Conservation (phyloP, 2,329 filamentous ascomycete species). For the Penicillium sp. region DNA sequence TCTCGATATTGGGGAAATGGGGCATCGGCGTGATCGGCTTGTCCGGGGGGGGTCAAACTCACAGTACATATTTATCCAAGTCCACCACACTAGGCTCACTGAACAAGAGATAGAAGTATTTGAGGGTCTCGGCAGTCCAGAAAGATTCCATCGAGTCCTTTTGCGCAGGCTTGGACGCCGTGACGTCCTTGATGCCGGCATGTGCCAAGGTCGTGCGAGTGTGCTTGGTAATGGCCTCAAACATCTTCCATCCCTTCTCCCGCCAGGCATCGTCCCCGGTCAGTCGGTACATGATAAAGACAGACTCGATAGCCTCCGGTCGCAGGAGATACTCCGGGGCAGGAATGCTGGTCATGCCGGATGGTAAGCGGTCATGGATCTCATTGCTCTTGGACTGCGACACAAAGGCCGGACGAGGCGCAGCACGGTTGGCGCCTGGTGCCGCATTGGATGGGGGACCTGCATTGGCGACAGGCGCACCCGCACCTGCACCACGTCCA, state of each 20-base stretch:
- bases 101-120: slow-evolving; percentile 45
- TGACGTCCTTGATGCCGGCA: slow-evolving; percentile 62
- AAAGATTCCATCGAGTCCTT: slow-evolving; percentile 68
- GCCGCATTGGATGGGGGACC: neutral
- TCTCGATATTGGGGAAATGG: neutral
- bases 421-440: slow-evolving; percentile 11
- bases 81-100: slow-evolving; percentile 40
- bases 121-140: slow-evolving; percentile 54
- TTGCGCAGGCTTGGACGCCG: slow-evolving; percentile 39
- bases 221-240: slow-evolving; percentile 55
- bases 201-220: slow-evolving; percentile 59
- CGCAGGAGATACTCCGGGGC: slow-evolving; percentile 38
- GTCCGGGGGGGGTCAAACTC: slow-evolving; percentile 19
- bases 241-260: slow-evolving; percentile 70
- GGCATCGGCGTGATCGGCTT: too few relatives aligned
- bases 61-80: slow-evolving; percentile 45
- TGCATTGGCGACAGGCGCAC: neutral
- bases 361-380: slow-evolving; percentile 36
- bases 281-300: slow-evolving; percentile 71
- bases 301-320: slow-evolving; percentile 73
- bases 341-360: slow-evolving; percentile 37
- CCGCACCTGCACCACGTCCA: neutral
- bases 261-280: slow-evolving; percentile 62
- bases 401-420: slow-evolving; percentile 21
- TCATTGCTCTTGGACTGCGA: slow-evolving; percentile 31